phyloP scores from a whole-genome alignment of 805 yeast genomes.

The Sungouiella blattae region DNA sequence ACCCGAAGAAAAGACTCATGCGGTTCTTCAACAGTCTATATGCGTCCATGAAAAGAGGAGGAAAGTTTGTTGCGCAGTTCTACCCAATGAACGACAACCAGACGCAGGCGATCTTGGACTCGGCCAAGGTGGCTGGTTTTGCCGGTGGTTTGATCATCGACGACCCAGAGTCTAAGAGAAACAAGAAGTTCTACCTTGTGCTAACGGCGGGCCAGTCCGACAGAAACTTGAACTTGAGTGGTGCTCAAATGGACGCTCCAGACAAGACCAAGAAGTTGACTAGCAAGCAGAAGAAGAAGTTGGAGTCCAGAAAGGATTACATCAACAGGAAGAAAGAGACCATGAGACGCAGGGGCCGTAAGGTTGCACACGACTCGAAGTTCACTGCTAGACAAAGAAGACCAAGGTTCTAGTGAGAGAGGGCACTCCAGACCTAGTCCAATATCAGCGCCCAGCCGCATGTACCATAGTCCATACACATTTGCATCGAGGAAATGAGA shows the following conservation, averaged over 20 bases:
- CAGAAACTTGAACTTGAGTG: conserved; percentile 68
- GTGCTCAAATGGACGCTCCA: conserved; percentile 76
- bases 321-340: conserved; percentile 89
- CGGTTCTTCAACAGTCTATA: conserved; percentile 85
- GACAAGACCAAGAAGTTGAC: conserved; percentile 37
- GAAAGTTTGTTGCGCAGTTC: conserved; percentile 95
- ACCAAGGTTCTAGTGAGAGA: conserved; percentile 37
- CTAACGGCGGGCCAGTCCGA: conserved; percentile 83
- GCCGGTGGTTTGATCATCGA: conserved; percentile 94
- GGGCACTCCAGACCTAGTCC: no score
- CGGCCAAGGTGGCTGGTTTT: conserved; percentile 93
- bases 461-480: no score
- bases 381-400: conserved; percentile 77
- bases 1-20: conserved; percentile 78
- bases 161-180: conserved; percentile 88
- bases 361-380: conserved; percentile 85
- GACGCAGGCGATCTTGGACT: conserved; percentile 66
- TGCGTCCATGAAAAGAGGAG: conserved; percentile 85
- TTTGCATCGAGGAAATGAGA: no score
- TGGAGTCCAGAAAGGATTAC: conserved; percentile 76
- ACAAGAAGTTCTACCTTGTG: conserved; percentile 87
- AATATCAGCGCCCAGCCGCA: no score
- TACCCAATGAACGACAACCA: conserved; percentile 91
- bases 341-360: conserved; percentile 86
- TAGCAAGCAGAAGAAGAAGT: conserved; percentile 47